These are phyloP conservation scores for Apiotrichum siamense DNA, from an alignment of 1,284 basidiomycete genomes.

Conservation along the genomic window DNA sequence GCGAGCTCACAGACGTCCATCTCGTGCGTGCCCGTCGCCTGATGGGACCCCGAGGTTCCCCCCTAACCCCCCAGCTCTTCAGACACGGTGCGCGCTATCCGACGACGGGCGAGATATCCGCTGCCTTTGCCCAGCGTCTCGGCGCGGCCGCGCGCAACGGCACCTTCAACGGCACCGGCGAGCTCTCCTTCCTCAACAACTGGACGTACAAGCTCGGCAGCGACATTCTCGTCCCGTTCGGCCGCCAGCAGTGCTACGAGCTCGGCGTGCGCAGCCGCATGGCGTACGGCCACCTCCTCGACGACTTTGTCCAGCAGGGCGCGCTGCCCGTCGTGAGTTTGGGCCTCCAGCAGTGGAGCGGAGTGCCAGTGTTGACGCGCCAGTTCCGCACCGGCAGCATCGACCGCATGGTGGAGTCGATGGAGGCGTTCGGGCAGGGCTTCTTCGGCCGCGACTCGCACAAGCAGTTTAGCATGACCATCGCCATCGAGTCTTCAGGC, in stretches of 20 bases:
- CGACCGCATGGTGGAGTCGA: conserved; percentile 77
- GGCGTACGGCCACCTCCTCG: conserved; percentile 72
- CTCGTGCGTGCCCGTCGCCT: no score
- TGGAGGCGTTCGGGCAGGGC: conserved; percentile 75
- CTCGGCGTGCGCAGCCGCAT: conserved; percentile 39
- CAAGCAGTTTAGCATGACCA: conserved; percentile 65
- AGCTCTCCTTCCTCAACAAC: conserved; percentile 47
- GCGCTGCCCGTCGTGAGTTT: conserved; percentile 24
- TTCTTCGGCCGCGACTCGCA: conserved; percentile 77
- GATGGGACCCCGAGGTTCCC: no score
- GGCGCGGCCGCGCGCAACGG: conserved; percentile 29
- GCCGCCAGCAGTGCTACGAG: conserved; percentile 46
- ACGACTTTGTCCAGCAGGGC: conserved; percentile 61
- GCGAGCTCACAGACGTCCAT: conserved; percentile 66
- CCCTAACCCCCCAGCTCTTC: conserved; percentile 60
- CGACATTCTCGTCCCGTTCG: conserved; percentile 50
- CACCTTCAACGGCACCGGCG: conserved; percentile 33
- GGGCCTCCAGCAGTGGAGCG: not conserved
- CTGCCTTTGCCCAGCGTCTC: conserved; percentile 32
- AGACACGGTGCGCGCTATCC: conserved; percentile 51
- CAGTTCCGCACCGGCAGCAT: conserved; percentile 67
- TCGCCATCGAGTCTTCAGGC: conserved; percentile 53
- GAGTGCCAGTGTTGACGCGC: not conserved
- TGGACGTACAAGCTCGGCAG: conserved; percentile 50
- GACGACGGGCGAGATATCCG: conserved; percentile 30